Base-by-base conservation (phyloP, 2,329 filamentous ascomycete species). In the Apiospora phragmitis region DNA sequence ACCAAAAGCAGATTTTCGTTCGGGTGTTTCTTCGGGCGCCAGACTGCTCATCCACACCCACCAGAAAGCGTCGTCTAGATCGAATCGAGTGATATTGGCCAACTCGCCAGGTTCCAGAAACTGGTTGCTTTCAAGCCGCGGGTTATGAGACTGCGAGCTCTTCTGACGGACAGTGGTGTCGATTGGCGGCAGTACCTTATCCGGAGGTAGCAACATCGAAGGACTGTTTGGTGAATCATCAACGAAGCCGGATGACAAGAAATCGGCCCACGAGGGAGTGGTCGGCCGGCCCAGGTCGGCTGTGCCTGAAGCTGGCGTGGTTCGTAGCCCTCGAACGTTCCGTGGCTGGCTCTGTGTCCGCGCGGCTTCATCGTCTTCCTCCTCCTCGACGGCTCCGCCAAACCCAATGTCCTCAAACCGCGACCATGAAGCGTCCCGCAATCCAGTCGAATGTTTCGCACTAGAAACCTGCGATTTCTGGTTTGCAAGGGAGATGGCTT, bases 41-140 rank as follows among this genome's bases (percentile, higher is more conserved):
- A 99, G 84, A 85, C 95, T 98, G 76, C 91, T 97, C 87, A 99
- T 98, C 96, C 96, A 99, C 4, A 98, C 96, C 95, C 96, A 98
- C 96, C 96, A 99, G 81, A 99, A 99, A 1, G 94, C 92, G 80
- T 98, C 95, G 76, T 99, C 96, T 6, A 99, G 86, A 73, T 96
- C 92, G 70, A 98, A 89, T 47, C 88, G 88, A 32, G 89, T 93
- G 78, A 99, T 97, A 79, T 94, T 98, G 41, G 96, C 96, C 70
- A 99, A 87, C 85, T 99, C 96, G 68, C 94, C 96, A 0, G 95
- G 96, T 74, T 98, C 94, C 0, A 98, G 85, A 51, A 89, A 85
- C 32, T 83, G 82, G 69, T 93, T 90, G 18, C 87, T 87, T 74
- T 94, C 91, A n/a, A 94, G 84, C 71, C 90, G 88, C 59, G 92